A percentile compares a stretch with the other conserved stretches of the same genome.
Conservation (phyloP, 1,284 basidiomycete species). For the Butyriboletus appendiculatus region DNA sequence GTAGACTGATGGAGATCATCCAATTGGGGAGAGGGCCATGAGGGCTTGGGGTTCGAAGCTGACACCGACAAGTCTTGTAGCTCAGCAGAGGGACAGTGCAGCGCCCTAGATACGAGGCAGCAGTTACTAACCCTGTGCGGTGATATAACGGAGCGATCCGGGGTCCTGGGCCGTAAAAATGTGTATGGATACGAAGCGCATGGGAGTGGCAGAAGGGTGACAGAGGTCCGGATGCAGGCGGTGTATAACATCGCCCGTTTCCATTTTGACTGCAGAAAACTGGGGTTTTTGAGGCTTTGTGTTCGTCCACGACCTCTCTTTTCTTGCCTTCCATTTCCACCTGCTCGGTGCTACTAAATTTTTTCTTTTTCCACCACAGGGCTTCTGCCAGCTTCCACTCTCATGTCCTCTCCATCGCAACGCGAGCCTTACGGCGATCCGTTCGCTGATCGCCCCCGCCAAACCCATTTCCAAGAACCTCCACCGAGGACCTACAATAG, state of each 20-base stretch:
- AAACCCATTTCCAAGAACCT: constrained; percentile 62
- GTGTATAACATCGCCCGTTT: constrained; percentile 41
- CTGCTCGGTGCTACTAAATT: constrained; percentile 13
- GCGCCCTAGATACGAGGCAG: no score
- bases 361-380: constrained; percentile 14
- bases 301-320: constrained; percentile 19
- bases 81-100: no score
- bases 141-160: background rate
- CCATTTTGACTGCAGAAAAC: constrained; percentile 32
- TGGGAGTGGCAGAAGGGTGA: constrained; percentile 24
- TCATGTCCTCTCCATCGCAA: constrained; percentile 52
- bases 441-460: constrained; percentile 64
- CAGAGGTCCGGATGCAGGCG: constrained; percentile 29
- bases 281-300: constrained; percentile 13
- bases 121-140: background rate
- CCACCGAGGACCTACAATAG: constrained; percentile 41
- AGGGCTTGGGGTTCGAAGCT: no score
- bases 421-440: constrained; percentile 56
- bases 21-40: no score
- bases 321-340: constrained; percentile 7
- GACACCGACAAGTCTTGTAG: no score
- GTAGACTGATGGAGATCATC: background rate
- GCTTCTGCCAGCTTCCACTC: constrained; percentile 7
- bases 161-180: constrained; percentile 1
- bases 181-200: constrained; percentile 7